Percentiles rank a stretch among this genome's conserved stretches.
Conservation (phyloP, 371 early-diverging fungal species). For the Dichotomocladium elegans region DNA sequence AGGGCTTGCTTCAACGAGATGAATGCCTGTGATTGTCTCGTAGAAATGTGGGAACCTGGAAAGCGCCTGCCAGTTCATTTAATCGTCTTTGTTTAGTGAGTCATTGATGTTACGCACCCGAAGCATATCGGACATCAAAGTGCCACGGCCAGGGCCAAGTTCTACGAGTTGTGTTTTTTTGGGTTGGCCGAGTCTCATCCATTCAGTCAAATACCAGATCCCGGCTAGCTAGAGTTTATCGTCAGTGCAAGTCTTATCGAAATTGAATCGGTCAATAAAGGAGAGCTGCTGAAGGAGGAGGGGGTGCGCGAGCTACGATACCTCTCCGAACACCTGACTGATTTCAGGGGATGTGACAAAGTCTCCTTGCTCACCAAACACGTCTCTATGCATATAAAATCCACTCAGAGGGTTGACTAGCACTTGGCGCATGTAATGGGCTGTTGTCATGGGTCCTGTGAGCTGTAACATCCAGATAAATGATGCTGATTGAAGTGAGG, state of each 20-base stretch:
- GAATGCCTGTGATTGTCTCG: conserved; percentile 59
- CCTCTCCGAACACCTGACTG: conserved; percentile 96
- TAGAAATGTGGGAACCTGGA: conserved; percentile 65
- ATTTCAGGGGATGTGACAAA: conserved; percentile 97
- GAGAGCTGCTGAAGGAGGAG: not conserved
- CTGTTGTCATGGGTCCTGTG: conserved; percentile 82
- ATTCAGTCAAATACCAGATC: conserved; percentile 77
- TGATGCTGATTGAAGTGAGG: not conserved
- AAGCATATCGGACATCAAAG: conserved; percentile 90
- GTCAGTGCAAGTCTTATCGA: not conserved
- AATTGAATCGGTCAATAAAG: too few species aligned
- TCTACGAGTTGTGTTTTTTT: conserved; percentile 73
- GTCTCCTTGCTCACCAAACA: conserved; percentile 93
- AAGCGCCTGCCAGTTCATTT: conserved; percentile 39
- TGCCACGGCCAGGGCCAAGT: conserved; percentile 94
- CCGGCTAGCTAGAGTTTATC: conserved; percentile 56
- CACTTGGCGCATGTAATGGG: conserved; percentile 87
- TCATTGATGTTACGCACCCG: conserved; percentile 46
- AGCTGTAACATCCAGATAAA: conserved; percentile 32
- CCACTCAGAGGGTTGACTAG: conserved; percentile 88
- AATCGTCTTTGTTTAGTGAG: not conserved
- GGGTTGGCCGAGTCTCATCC: conserved; percentile 63
- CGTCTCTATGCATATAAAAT: conserved; percentile 89
- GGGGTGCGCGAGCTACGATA: conserved; percentile 26
- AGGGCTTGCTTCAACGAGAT: conserved; percentile 84